Percentiles rank a stretch among this genome's conserved stretches.
These are phyloP conservation scores for Taiozyma sp. DNA, from an alignment of 1,139 yeast genomes.

Conservation along the genomic window DNA sequence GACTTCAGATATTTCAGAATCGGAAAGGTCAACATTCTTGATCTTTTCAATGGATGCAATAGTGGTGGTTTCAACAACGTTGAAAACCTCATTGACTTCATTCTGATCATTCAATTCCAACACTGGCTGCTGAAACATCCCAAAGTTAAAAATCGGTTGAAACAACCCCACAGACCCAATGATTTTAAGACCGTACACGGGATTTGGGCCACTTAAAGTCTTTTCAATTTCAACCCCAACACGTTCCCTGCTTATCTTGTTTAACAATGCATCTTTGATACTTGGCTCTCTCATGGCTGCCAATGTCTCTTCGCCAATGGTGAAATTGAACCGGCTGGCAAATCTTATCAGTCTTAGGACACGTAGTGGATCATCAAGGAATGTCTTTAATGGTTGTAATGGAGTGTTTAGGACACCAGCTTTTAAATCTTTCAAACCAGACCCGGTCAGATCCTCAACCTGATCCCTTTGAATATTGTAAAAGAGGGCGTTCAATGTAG, in stretches of 20 bases:
- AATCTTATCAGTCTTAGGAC: conserved; percentile 82
- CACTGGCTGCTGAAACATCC: conserved; percentile 14
- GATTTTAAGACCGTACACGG: conserved; percentile 59
- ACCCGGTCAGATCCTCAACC: conserved; percentile 81
- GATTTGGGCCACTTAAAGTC: conserved; percentile 58
- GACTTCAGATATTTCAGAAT: conserved; percentile 1
- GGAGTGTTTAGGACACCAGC: conserved; percentile 83
- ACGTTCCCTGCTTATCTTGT: conserved; percentile 85
- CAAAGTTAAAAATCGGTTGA: conserved; percentile 47
- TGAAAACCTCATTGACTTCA: conserved; percentile 2
- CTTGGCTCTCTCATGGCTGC: conserved; percentile 60
- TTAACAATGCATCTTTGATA: conserved; percentile 54
- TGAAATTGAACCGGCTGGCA: conserved; percentile 74
- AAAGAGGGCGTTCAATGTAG: conserved; percentile 87
- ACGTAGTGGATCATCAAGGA: conserved; percentile 88
- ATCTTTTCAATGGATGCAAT: conserved; percentile 4
- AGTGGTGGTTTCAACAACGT: conserved; percentile 3
- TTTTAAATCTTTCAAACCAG: conserved; percentile 68
- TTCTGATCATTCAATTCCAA: conserved; percentile 8
- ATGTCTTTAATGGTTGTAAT: conserved; percentile 75
- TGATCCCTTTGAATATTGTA: conserved; percentile 64
- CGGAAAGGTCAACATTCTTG: conserved; percentile 1
- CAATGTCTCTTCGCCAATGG: conserved; percentile 54
- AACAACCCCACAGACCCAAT: conserved; percentile 53
- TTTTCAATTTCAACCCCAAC: conserved; percentile 85